These are phyloP conservation scores for Solanum piurae DNA, from an alignment of 257 asterid genomes.

Conservation along the genomic window DNA sequence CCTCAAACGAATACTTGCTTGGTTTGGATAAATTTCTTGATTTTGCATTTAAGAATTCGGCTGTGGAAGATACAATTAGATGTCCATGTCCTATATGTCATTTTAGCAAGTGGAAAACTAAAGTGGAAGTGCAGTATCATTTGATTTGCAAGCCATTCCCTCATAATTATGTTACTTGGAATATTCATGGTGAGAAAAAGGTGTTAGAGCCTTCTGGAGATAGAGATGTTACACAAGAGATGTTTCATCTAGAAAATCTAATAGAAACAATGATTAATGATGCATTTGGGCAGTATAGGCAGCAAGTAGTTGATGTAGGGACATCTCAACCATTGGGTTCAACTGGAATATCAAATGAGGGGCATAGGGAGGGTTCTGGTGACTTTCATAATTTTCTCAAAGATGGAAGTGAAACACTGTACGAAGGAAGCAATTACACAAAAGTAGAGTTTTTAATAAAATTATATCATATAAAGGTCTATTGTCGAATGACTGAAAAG, in stretches of 20 bases:
- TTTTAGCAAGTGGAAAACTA: background rate
- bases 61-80: too few relatives aligned
- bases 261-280: background rate
- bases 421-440: background rate
- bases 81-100: background rate
- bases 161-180: background rate
- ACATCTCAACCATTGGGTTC: background rate
- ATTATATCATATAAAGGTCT: background rate
- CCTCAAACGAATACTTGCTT: background rate
- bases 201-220: background rate
- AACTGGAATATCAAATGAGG: background rate
- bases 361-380: background rate
- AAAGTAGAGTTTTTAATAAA: too few relatives aligned
- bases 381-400: background rate
- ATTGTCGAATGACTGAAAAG: background rate
- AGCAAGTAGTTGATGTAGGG: background rate
- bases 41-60: background rate
- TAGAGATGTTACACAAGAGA: background rate
- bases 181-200: background rate
- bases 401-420: too few relatives aligned
- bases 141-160: background rate
- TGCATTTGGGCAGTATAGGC: background rate
- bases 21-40: too few relatives aligned
- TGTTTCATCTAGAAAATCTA: background rate
- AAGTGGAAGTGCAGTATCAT: background rate